These are phyloP conservation scores for Umbelopsis ramanniana DNA, from an alignment of 192 early-diverging fungal species.

Conservation along the genomic window DNA sequence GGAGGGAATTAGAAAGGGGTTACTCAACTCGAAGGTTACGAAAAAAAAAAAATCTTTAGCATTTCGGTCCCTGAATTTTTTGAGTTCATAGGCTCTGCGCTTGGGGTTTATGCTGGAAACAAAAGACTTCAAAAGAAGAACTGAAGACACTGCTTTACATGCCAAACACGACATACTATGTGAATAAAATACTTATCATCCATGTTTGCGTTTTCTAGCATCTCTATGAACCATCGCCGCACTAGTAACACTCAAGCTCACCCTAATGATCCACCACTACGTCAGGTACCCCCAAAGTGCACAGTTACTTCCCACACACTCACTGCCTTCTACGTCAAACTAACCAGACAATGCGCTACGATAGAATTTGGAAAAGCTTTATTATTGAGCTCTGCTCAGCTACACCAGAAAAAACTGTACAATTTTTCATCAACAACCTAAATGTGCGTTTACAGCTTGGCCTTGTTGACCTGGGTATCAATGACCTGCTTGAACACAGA, in stretches of 20 bases:
- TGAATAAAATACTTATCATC: no score
- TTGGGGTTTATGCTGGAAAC: background rate
- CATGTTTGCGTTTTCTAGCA: no score
- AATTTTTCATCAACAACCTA: background rate
- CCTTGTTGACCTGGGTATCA: conserved; percentile 47
- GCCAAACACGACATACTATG: no score
- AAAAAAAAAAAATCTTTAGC: conserved; percentile 4
- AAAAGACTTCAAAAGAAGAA: background rate
- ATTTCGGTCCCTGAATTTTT: conserved; percentile 1
- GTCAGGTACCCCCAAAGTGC: no score
- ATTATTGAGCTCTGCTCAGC: conserved; percentile 11
- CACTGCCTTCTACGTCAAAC: no score
- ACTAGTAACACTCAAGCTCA: no score
- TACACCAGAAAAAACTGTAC: background rate
- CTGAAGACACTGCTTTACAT: background rate
- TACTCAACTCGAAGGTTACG: background rate
- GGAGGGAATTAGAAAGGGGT: background rate
- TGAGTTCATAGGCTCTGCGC: background rate
- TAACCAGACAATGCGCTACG: no score
- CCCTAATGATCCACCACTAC: no score
- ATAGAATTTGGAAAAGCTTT: background rate
- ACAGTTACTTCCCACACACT: no score
- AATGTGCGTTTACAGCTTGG: conserved; percentile 61
- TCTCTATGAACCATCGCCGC: no score
- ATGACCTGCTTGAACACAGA: conserved; percentile 58